A percentile compares a stretch with the other conserved stretches of the same genome.
These are phyloP conservation scores for Neurospora sp. DNA, from an alignment of 495 filamentous ascomycete species.

Conservation along the genomic window DNA sequence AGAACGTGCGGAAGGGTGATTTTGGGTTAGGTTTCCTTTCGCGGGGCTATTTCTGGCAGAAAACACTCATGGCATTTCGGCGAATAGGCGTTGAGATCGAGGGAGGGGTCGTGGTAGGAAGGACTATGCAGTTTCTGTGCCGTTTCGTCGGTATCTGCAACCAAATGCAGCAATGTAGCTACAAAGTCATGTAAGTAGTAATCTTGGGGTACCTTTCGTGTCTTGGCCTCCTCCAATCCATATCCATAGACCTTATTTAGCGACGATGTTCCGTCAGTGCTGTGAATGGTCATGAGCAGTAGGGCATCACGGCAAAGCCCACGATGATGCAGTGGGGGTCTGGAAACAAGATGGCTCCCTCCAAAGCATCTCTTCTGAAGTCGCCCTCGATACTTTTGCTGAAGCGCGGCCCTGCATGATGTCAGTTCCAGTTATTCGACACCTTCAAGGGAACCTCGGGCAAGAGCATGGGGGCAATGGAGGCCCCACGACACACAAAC, in stretches of 20 bases:
- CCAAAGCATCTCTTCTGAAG: not conserved
- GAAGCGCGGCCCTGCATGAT: not conserved
- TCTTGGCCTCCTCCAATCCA: not conserved
- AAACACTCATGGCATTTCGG: not conserved
- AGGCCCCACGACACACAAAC: not conserved
- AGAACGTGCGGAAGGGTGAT: not conserved
- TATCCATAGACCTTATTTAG: not conserved
- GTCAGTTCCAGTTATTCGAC: not conserved
- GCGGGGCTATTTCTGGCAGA: not conserved
- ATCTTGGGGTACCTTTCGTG: not conserved
- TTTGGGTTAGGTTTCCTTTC: not conserved
- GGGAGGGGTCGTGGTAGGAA: not conserved
- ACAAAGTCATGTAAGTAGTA: not conserved
- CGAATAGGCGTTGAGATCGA: not conserved
- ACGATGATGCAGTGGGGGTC: not conserved
- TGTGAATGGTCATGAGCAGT: not conserved
- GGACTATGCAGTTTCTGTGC: not conserved
- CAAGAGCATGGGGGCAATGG: not conserved
- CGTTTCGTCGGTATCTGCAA: not conserved
- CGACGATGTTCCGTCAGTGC: not conserved
- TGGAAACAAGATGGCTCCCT: not conserved
- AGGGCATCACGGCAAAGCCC: not conserved
- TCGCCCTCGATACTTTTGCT: not conserved
- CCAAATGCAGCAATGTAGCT: not conserved
- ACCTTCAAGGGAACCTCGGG: not conserved